phyloP scores from a whole-genome alignment of 2,329 filamentous ascomycete genomes.

The Tolypocladium amazonense region DNA sequence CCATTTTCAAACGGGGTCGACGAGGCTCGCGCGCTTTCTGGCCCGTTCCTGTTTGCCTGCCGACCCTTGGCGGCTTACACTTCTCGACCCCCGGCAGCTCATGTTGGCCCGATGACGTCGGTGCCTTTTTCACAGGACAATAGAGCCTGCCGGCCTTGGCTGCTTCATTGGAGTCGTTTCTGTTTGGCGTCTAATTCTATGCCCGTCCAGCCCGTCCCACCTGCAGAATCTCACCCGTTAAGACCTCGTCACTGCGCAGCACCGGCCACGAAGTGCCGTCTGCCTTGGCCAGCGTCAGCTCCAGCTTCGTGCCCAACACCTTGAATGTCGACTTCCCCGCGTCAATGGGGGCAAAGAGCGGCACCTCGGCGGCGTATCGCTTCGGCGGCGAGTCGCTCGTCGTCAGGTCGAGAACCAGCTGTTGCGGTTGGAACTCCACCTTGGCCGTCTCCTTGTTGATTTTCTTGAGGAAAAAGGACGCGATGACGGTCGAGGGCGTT shows the following conservation, averaged over 20 bases:
- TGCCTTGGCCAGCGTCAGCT: constrained; percentile 62
- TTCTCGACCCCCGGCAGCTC: background rate
- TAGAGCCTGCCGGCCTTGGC: background rate
- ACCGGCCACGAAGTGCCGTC: constrained; percentile 79
- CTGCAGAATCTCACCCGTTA: constrained; percentile 73
- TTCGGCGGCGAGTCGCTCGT: constrained; percentile 71
- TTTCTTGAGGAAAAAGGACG: constrained; percentile 92
- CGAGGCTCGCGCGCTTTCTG: too few relatives aligned
- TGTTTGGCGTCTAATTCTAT: background rate
- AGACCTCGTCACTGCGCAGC: constrained; percentile 63
- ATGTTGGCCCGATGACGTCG: background rate
- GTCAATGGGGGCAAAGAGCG: constrained; percentile 69
- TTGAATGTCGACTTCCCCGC: constrained; percentile 64
- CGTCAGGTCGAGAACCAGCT: constrained; percentile 68
- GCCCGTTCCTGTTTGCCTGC: background rate
- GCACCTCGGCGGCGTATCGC: constrained; percentile 64
- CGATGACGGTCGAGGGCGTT: constrained; percentile 73
- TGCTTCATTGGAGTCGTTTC: background rate
- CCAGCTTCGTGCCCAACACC: constrained; percentile 81
- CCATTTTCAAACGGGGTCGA: too few relatives aligned
- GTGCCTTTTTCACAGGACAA: background rate
- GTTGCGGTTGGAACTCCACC: constrained; percentile 54
- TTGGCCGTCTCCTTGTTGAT: constrained; percentile 74
- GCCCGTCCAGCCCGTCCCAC: constrained; percentile 61
- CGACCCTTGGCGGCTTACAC: background rate